Base-by-base conservation (phyloP, 2,329 filamentous ascomycete genomes). In the Lasiodiplodia hormozganensis region DNA sequence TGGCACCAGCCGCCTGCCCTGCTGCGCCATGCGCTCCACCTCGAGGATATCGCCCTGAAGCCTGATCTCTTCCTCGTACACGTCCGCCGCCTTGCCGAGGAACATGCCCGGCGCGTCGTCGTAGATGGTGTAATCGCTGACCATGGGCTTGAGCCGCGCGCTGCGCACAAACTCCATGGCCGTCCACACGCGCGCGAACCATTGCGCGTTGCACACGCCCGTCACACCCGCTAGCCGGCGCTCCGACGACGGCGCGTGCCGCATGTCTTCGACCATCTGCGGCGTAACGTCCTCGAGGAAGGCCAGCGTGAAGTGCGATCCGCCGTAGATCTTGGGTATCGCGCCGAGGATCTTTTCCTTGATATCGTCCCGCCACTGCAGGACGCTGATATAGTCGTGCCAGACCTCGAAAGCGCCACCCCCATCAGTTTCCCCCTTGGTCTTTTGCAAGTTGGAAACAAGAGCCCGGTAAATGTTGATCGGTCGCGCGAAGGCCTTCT, bases 351-450 rank as follows among this genome's bases (percentile, higher is more conserved):
- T 60, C 16, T 53, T 53, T 43, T 71, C 68, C 51, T 68, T 65
- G 1, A 31, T 34, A 10, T 47, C 14, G 5, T 16, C 14, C 14
- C 47, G 38, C 67, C 69, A 68, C 52, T 70, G 71, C 16, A 71
- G 70, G 12, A 73, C 72, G 31, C 70, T 72, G 21, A 71, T 67
- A 36, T 73, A 72, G 58, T 73, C 70, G 56, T 72, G 71, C 72
- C 72, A 73, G 4, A 72, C 40, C 36, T 73, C 68, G 6, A 56
- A 23, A 4, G 28, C 28, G 28, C 28, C 28, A 28, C 21, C 12
- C 23, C 25, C 31, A 34, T 6, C 31, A 10, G 1, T 28, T 28
- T 6, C 28, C 28, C 31, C 31, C 31, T 34, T 34, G 31, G 31
- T 34, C 31, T 34, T 34, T 10, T 34, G 31, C 31, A 34, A 10